Percentiles rank a stretch among this genome's conserved stretches.
phyloP scores from a whole-genome alignment of 495 filamentous ascomycete species.

The Hapsidospora chrysogenum region DNA sequence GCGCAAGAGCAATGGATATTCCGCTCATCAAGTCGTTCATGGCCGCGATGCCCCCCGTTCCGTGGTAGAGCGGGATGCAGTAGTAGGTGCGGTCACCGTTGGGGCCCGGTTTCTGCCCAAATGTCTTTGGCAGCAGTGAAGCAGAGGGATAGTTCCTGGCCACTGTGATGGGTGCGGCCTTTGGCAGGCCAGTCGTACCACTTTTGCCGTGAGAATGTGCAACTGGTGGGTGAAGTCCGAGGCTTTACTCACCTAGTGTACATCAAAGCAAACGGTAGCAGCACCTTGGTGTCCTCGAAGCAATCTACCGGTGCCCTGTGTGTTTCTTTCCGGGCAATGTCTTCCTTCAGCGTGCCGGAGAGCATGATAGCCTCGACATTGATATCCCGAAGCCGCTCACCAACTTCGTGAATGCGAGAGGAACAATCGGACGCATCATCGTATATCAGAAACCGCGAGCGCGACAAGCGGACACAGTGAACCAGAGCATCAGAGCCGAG shows the following conservation, averaged over 20 bases:
- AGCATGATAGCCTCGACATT: too few relatives aligned
- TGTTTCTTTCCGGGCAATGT: too few relatives aligned
- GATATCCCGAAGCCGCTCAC: too few relatives aligned
- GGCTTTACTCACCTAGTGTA: neutral
- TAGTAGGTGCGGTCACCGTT: constrained; percentile 49
- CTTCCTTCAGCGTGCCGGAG: too few relatives aligned
- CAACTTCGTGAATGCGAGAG: too few relatives aligned
- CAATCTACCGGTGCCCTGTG: neutral
- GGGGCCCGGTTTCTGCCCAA: neutral
- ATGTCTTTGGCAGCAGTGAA: neutral
- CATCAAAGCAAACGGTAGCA: neutral
- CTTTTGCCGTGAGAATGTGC: too few relatives aligned
- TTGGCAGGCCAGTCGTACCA: constrained; percentile 51
- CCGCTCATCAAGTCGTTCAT: constrained; percentile 39
- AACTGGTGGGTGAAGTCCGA: too few relatives aligned
- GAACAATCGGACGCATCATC: too few relatives aligned
- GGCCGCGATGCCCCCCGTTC: constrained; percentile 44
- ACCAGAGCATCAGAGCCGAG: constrained; percentile 46
- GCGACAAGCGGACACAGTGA: constrained; percentile 36
- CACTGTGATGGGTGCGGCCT: constrained; percentile 26
- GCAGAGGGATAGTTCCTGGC: neutral
- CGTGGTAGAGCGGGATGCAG: constrained; percentile 74
- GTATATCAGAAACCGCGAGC: neutral
- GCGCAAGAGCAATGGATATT: constrained; percentile 46
- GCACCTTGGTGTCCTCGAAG: neutral